Base-by-base conservation (phyloP, 1,284 basidiomycete genomes). In the Microbotryomycetes sp. region DNA sequence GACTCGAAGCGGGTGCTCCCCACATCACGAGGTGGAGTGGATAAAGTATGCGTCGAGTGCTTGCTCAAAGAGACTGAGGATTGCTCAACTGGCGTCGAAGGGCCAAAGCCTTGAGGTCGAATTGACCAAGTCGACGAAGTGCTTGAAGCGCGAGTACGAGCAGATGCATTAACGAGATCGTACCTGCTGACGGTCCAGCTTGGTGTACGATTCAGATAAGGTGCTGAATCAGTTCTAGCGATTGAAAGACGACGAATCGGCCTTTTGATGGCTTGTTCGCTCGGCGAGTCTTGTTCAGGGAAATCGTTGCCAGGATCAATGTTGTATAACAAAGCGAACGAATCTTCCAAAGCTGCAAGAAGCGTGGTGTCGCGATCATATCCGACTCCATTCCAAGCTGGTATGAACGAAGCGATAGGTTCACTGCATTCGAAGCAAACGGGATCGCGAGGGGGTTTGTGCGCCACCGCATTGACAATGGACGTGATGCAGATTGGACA, bases 401-500 rank as follows among this genome's bases (percentile, higher is more conserved):
- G 57, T 1, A 6, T 45, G 54, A 67, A 59, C 5, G 31, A 52
- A 14, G n/a, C 42, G 42, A 64, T 49, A 31, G 5, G 26, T 0
- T 16, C 7, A 3, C 42, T 52, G 57, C 65, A 67, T 16, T 54
- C 46, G 55, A 62, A 67, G 54, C 65, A 67, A 30, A 51, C 56
- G 19, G 50, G 16, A 19, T 56, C 54, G 48, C 65, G 59, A 23
- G 65, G 65, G 19, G 65, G 65, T 29, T 57, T 59, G 59, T 67
- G 65, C 14, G 65, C 58, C 19, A 55, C 50, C 6, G 56, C 58
- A 57, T 67, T 67, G 59, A 67, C 28, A 54, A 67, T 50, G 3
- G 62, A 49, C 49, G 63, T 61, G 45, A 67, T n/a, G 62, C 65
- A 67, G n/a, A 54, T 28, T 22, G 57, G 59, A 56, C 65, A 67